Base-by-base conservation (phyloP, 345 rosid species). In the Anastatica hierochuntica region DNA sequence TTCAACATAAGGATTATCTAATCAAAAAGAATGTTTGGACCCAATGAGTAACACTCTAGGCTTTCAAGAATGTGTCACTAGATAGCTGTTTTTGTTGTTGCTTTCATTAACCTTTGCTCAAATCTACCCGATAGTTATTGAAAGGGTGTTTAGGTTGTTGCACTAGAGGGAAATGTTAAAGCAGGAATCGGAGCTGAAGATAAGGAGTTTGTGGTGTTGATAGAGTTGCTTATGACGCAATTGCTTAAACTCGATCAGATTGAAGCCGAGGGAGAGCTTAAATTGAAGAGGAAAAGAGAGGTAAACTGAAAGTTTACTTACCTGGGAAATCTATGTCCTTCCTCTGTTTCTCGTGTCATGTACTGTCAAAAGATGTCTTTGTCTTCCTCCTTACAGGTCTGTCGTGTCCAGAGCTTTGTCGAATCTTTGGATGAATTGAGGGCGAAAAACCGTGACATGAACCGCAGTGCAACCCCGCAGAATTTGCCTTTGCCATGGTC, bases 241-340 rank as follows among this genome's bases (percentile, higher is more conserved):
- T 45, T 80, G 63, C 84, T 76, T 14, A 73, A 76, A 39, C 56
- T 78, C 63, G 79, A 79, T 42, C 12, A 74, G 19, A 72, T 68
- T 15, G 66, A 72, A 45, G 81, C 78, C 18, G 57, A 77, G 40
- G 79, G 81, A 41, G 79, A 75, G 67, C 74, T n/a, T 12, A 82
- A 62, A 75, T 62, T 54, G 23, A 77, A 77, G 69, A 63, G 79
- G 65, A 36, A 68, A 52, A 59, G 44, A 2, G 89, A 75, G 83
- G 77, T 79, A 21, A 53, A 53, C 49, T 13, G 14, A 41, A 19
- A 15, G 19, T n/a, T 20, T 27, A 9, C 43, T 51, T 13, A 29
- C 41, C 33, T 14, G 21, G 18, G 7, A 13, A 4, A 18, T 43
- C 33, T 29, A 7, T 17, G 14, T 17, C 11, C 10, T 8, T 26